Base-by-base conservation (phyloP, 345 rosid genomes). In the Trapa incisa region DNA sequence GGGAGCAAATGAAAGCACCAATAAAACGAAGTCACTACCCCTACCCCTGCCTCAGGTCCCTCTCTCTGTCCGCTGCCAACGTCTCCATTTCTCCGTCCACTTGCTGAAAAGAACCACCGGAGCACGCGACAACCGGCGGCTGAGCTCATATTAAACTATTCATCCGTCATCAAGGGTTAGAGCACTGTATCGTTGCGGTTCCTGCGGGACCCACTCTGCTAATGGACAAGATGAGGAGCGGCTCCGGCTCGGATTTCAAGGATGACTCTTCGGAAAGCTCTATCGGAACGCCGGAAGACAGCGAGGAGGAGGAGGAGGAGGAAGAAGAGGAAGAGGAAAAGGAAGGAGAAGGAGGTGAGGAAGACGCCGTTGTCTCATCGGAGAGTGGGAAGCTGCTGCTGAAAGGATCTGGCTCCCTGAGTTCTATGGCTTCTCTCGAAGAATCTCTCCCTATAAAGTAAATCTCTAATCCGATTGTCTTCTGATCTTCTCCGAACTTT, bases 401-500 rank as follows among this genome's bases (percentile, higher is more conserved):
- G 47, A 37, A 15, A 16, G 50, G 58, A 13, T 65, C 57, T n/a
- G 73, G 73, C 22, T 71, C 73, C 65, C 37, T 71, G 41, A 65
- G 73, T 47, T 64, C 53, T 32, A 29, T 71, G 37, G 69, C 68
- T 36, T 65, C 73, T 36, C 64, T 71, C 17, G 73, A 71, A 60
- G 68, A 71, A 10, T 71, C 73, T 10, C 68, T 71, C 37, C 73
- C 73, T 7, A 65, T 65, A 13, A 65, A 65, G 67, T 65, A 43
- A 65, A 33, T 29, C 32, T 5, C 29, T 64, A 3, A 7, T 5
- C 47, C 48, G 65, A 63, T 63, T 14, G 12, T 35, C 45, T 13
- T 17, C 17, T 37, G 37, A 12, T 61, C 64, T 11, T 5, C 6
- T 39, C 10, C 16, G 15, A 12, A 9, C 38, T 58, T 22, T 15